Conservation (phyloP, 192 early-diverging fungal species). For the Geranomyces michiganensis region DNA sequence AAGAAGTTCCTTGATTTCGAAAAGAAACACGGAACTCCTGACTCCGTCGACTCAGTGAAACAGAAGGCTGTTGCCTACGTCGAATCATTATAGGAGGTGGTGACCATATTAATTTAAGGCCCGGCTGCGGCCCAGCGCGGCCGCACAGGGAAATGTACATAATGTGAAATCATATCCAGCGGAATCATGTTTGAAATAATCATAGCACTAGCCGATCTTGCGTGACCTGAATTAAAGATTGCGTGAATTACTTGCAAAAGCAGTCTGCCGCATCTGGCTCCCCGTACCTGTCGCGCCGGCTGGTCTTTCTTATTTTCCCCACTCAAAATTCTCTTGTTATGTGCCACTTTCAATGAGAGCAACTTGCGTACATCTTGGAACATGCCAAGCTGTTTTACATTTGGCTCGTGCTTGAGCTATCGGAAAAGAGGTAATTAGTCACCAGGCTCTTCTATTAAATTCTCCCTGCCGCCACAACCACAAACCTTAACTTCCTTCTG, state of each 20-base stretch:
- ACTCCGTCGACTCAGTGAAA: constrained; percentile 87
- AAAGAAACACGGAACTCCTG: constrained; percentile 79
- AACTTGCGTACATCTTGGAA: constrained; percentile 48
- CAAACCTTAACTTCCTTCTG: constrained; percentile 60
- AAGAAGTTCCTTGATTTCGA: constrained; percentile 98
- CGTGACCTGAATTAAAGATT: too few relatives aligned
- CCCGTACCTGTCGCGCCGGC: constrained; percentile 8
- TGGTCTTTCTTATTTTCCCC: constrained; percentile 29
- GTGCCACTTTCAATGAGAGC: constrained; percentile 44
- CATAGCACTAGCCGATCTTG: too few relatives aligned
- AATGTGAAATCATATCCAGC: too few relatives aligned
- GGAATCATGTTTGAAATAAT: too few relatives aligned
- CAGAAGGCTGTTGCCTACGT: constrained; percentile 84
- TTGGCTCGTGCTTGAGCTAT: constrained; percentile 49
- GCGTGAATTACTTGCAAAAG: too few relatives aligned
- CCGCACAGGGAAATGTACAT: too few relatives aligned
- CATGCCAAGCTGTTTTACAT: constrained; percentile 50
- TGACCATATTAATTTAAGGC: background rate
- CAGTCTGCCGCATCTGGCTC: too few relatives aligned
- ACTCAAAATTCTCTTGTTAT: constrained; percentile 50
- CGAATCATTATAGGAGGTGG: constrained; percentile 41
- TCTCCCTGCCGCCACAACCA: background rate
- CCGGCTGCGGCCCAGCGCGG: too few relatives aligned
- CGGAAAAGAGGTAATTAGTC: background rate
- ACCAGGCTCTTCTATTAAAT: too few relatives aligned